Evolutionary conservation across 2,329 filamentous ascomycete genomes (phyloP), one percentile per base, ranked within the genome.

Genomic region (Nemania abortiva): DNA sequence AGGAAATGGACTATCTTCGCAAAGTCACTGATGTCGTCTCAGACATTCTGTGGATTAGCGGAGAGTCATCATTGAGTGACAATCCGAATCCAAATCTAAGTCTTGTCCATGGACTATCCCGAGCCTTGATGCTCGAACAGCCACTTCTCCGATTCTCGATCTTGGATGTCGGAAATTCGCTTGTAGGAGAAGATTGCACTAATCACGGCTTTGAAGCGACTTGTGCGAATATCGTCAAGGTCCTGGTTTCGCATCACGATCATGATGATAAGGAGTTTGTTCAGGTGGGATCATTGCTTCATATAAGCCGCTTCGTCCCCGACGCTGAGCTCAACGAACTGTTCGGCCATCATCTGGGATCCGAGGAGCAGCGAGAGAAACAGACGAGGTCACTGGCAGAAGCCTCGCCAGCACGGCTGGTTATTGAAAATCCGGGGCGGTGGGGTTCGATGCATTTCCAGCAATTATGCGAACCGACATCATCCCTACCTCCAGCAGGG

Each of bases 371-470:
- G 5, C 42, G 15, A 47, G 9, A 18, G 15, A n/a, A 4, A 15
- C 18, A 18, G 15, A 47, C 5, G 3, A 47, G 9, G 18, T 20
- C 42, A 6, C 59, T 74, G 11, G 27, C 2, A 9, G 31, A 61
- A 2, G 63, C 70, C 1, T 50, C 61, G 4, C 67, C 61, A 2
- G 71, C 69, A 0, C 58, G 59, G 24, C 58, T 74, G 0, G 70
- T 71, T 6, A 68, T 53, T 0, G 39, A 59, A 4, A 10, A 53
- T 27, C 24, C 24, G 6, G 71, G 68, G 1, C 39, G 37, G n/a
- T 66, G 52, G 0, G 73, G 74, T 22, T 68, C 72, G 0, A 56
- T 77, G 2, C 47, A 72, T 42, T 75, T 74, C 55, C 64, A 73
- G n/a, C 64, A 75, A 49, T 1, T 67, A 6, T 27, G 52, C 29